Conservation (phyloP, 1,284 basidiomycete genomes). For the Pyrrhoderma noxium region DNA sequence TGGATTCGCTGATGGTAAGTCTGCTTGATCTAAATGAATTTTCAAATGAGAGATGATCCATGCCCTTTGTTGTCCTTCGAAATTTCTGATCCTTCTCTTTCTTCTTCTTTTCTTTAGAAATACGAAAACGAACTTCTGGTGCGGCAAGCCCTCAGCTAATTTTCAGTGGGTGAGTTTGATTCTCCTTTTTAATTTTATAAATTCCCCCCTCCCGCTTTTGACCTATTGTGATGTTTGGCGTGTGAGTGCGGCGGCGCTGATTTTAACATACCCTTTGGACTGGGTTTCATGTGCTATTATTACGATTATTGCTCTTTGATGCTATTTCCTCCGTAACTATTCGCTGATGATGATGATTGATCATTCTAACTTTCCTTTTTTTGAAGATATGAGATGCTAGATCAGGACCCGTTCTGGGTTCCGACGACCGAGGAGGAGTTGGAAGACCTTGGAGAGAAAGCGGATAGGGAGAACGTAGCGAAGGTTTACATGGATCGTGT, state of each 20-base stretch:
- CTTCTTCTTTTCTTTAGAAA: conserved; percentile 48
- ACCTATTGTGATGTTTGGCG: too few relatives aligned
- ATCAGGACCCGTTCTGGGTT: conserved; percentile 98
- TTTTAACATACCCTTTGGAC: too few relatives aligned
- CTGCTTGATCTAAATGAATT: too few relatives aligned
- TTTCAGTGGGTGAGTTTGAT: conserved; percentile 73
- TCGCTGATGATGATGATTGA: too few relatives aligned
- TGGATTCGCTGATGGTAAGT: conserved; percentile 89
- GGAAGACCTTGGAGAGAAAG: conserved; percentile 95
- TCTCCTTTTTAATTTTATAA: background rate
- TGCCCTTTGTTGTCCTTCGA: too few relatives aligned
- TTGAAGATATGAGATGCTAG: conserved; percentile 75
- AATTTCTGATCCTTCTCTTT: too few relatives aligned
- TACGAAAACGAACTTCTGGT: conserved; percentile 92
- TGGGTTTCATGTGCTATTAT: too few relatives aligned
- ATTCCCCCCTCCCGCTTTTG: too few relatives aligned
- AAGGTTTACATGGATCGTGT: conserved; percentile 92
- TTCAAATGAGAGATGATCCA: too few relatives aligned
- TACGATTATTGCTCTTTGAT: too few relatives aligned
- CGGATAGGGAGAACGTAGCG: conserved; percentile 91
- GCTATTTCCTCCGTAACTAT: background rate
- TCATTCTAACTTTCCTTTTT: too few relatives aligned
- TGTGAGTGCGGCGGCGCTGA: too few relatives aligned
- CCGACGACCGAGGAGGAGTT: conserved; percentile 97
- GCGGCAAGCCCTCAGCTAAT: conserved; percentile 96